phyloP scores from a whole-genome alignment of 805 yeast genomes.

The Saccharomycopsis fodiens region DNA sequence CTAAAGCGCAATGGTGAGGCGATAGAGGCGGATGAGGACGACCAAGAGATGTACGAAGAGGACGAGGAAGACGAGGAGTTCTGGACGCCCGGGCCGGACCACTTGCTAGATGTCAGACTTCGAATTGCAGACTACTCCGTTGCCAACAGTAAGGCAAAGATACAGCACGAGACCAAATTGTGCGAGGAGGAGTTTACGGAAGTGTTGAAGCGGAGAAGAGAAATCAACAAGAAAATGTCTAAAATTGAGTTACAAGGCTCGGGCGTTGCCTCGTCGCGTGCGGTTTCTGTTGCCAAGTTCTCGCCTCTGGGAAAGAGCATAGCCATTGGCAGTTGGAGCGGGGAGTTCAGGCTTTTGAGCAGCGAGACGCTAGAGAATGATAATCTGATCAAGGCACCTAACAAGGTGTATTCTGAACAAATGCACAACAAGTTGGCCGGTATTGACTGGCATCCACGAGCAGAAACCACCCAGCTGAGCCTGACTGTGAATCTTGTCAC shows the following conservation, averaged over 20 bases:
- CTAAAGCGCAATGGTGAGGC: constrained; percentile 29
- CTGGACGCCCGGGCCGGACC: constrained; percentile 68
- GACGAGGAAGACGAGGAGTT: constrained; percentile 61
- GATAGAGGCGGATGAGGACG: constrained; percentile 20
- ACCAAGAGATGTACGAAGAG: constrained; percentile 20
- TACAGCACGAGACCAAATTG: constrained; percentile 22
- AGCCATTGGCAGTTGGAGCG: constrained; percentile 82
- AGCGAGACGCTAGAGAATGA: constrained; percentile 30
- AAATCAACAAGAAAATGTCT: constrained; percentile 28
- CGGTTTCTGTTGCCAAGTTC: constrained; percentile 52
- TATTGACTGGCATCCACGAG: constrained; percentile 50
- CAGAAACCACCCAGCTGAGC: constrained; percentile 21
- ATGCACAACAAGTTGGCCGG: constrained; percentile 66
- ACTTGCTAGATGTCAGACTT: constrained; percentile 44
- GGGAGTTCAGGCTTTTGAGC: constrained; percentile 49
- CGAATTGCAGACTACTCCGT: constrained; percentile 51
- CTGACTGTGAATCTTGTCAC: constrained; percentile 27
- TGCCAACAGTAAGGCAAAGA: constrained; percentile 31
- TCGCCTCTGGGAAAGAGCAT: constrained; percentile 33
- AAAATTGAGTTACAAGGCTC: constrained; percentile 49
- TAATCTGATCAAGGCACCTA: constrained; percentile 21
- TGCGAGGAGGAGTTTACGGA: constrained; percentile 33
- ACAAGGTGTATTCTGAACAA: constrained; percentile 28
- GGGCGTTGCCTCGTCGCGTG: constrained; percentile 62
- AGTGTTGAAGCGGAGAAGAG: constrained; percentile 41